phyloP scores from a whole-genome alignment of 768 basidiomycete species.

The Tricholoma saponaceum region DNA sequence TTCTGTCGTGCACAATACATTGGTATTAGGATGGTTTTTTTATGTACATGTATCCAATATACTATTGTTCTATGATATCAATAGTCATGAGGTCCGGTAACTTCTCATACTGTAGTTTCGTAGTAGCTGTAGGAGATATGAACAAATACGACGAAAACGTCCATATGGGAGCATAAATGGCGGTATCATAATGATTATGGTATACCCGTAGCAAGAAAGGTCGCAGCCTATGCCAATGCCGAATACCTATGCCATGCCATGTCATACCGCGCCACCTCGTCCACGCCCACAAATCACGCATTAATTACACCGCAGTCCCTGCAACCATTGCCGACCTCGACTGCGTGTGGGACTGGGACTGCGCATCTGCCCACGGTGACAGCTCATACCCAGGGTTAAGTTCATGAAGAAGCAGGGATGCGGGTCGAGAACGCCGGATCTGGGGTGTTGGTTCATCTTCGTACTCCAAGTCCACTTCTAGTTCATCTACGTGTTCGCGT shows the following conservation, averaged over 20 bases:
- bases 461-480: not conserved
- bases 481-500: not conserved
- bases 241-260: no score
- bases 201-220: no score
- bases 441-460: not conserved
- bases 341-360: not conserved
- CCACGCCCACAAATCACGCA: no score
- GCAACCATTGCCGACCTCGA: not conserved
- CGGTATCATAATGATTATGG: no score
- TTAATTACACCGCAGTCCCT: not conserved
- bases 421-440: not conserved
- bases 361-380: constrained; percentile 1
- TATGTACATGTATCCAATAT: not conserved
- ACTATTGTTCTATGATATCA: not conserved
- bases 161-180: no score
- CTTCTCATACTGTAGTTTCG: no score
- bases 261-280: no score
- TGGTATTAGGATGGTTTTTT: not conserved
- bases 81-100: no score
- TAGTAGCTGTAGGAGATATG: no score
- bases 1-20: not conserved
- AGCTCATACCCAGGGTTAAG: not conserved
- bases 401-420: not conserved
- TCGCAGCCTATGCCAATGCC: no score
- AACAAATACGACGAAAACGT: no score